Conservation (phyloP, 108 stramenopile genomes). For the Cafeteria roenbergensis region DNA sequence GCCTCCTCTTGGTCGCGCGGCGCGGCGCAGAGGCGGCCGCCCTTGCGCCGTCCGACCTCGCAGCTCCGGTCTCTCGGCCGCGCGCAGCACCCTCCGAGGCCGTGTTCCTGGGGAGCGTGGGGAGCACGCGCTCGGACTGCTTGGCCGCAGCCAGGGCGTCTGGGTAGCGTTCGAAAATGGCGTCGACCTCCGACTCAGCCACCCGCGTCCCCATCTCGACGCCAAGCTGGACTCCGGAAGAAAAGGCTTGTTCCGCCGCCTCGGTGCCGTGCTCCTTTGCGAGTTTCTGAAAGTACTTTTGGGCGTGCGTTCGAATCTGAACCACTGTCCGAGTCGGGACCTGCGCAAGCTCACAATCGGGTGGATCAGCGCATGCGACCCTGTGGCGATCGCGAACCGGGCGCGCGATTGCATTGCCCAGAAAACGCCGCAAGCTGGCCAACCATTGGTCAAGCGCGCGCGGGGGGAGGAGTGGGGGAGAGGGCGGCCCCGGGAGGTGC, state of each 20-base stretch:
- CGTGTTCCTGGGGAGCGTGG: not conserved
- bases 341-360: too few relatives aligned
- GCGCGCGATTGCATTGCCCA: too few relatives aligned
- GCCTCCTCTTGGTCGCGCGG: not conserved
- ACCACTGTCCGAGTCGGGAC: slow-evolving; percentile 90
- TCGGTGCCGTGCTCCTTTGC: slow-evolving; percentile 44
- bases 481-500: too few relatives aligned
- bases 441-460: too few relatives aligned
- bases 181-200: not conserved
- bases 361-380: too few relatives aligned
- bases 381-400: too few relatives aligned
- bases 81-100: not conserved
- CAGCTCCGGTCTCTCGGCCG: not conserved
- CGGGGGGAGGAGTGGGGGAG: too few relatives aligned
- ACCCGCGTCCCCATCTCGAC: not conserved
- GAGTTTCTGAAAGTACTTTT: slow-evolving; percentile 96
- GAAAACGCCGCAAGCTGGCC: too few relatives aligned
- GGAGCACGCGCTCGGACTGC: not conserved
- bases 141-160: not conserved
- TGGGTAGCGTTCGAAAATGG: not conserved
- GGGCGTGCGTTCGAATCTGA: slow-evolving; percentile 91
- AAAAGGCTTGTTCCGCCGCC: not conserved
- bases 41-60: not conserved
- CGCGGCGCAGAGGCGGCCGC: too few relatives aligned
- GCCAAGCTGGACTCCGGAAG: not conserved